A percentile compares a stretch with the other conserved stretches of the same genome.
Evolutionary conservation across 306 rosid genomes (phyloP).

Genomic region (Fragaria ananassa): DNA sequence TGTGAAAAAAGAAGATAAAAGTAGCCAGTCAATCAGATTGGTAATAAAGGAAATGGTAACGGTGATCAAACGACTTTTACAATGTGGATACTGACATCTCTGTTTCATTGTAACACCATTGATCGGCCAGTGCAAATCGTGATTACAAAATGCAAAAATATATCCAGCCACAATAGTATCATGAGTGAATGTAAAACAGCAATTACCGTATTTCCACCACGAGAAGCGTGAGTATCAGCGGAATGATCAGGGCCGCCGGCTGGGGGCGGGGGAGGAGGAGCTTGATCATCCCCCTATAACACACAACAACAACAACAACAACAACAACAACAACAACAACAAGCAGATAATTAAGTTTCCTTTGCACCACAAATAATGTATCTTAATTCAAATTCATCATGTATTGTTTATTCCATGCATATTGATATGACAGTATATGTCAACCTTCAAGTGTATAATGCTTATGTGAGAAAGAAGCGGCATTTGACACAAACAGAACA

Average conservation of each 20-base stretch:
- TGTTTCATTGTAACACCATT: not conserved
- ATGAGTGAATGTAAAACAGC: constrained; percentile 5
- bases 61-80: not conserved
- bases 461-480: not conserved
- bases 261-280: constrained; percentile 46
- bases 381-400: not conserved
- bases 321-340: not conserved
- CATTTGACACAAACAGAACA: not conserved
- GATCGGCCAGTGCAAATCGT: not conserved
- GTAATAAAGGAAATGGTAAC: not conserved
- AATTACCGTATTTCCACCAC: constrained; percentile 59
- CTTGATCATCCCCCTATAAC: constrained; percentile 53
- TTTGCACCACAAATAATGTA: constrained; percentile 1
- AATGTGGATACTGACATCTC: not conserved
- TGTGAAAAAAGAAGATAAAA: not conserved
- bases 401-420: not conserved
- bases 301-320: constrained; percentile 7
- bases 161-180: not conserved
- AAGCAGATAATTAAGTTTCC: not conserved
- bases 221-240: constrained; percentile 37
- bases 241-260: constrained; percentile 39
- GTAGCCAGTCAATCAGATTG: not conserved
- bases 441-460: not conserved
- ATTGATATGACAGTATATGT: not conserved
- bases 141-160: not conserved